A percentile compares a stretch with the other conserved stretches of the same genome.
Conservation (phyloP, 2,329 filamentous ascomycete genomes). For the Diaporthe ilicicola region DNA sequence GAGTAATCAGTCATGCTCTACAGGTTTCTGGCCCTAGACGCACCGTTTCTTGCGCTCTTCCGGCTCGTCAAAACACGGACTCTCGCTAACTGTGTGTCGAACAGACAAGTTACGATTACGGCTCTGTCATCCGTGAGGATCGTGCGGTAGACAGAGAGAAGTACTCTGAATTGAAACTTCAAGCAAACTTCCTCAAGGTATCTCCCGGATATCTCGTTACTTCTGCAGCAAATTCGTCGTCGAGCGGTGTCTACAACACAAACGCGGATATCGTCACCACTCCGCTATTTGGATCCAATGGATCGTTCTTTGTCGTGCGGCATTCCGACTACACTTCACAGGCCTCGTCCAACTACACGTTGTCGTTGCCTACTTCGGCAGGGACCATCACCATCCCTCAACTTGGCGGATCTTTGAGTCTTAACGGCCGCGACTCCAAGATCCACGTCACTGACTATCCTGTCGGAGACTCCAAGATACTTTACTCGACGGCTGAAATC, state of each 20-base stretch:
- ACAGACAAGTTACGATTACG: constrained; percentile 63
- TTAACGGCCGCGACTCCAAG: constrained; percentile 72
- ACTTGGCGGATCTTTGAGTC: constrained; percentile 61
- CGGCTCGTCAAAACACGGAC: neutral
- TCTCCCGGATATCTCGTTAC: constrained; percentile 75
- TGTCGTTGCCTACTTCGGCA: constrained; percentile 68
- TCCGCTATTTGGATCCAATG: constrained; percentile 62
- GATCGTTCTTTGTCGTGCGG: constrained; percentile 71
- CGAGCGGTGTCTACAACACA: constrained; percentile 61
- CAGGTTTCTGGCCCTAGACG: neutral
- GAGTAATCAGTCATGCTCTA: no score
- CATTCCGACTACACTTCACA: constrained; percentile 71
- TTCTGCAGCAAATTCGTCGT: constrained; percentile 57
- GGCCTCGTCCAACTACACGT: constrained; percentile 66
- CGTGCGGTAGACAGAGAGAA: constrained; percentile 76
- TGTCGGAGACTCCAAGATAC: constrained; percentile 62
- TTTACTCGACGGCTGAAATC: constrained; percentile 76
- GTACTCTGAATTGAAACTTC: constrained; percentile 80
- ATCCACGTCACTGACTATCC: constrained; percentile 74
- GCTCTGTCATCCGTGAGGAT: constrained; percentile 50
- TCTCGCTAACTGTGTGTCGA: neutral
- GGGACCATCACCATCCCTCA: constrained; percentile 66
- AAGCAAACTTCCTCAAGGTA: constrained; percentile 78
- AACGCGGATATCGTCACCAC: constrained; percentile 68
- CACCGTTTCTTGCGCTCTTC: no score